Base-by-base conservation (phyloP, 805 yeast species). In the Cyberlindnera lachancei region DNA sequence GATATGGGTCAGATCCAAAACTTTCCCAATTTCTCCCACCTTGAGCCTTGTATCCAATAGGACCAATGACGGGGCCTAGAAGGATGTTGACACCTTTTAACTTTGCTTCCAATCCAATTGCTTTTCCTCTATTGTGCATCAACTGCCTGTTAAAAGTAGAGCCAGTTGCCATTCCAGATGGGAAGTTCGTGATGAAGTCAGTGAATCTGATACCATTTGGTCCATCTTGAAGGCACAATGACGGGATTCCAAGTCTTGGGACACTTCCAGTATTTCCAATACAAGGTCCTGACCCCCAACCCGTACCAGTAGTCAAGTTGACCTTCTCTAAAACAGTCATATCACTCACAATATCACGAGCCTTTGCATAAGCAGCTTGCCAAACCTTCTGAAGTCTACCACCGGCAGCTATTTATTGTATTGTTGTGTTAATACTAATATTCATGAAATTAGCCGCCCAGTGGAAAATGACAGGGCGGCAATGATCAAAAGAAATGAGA, bases 1-100 rank as follows among this genome's bases (percentile, higher is more conserved):
- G 55, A 36, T 73, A 74, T 3, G 82, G 79, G 48, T 75, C 82
- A 5, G 75, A 57, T 7, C 78, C 75, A 52, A 73, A 74, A 23
- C 75, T 66, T 53, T 75, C 81, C 79, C 80, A 74, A 52, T 69
- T 71, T 42, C 81, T 59, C 6, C 83, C 82, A 15, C 78, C 82
- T 25, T 68, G 69, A 4, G 79, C 81, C 44, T 74, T 69, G 22
- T 63, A 58, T 1, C 82, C 83, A 27, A 75, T 61, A 9, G 82
- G 82, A 0, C 80, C 81, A 24, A 71, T 58, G 3, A 62, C 59
- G 1, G 82, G 83, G 0, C 78, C 80, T 21, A 75, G 55, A 11
- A 70, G 61, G 23, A 73, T 59, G 45, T 74, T 68, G 12, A 70
- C 73, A 17, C 79, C 79, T 46, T 74, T 75, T 4, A 48, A 55